A percentile compares a stretch with the other conserved stretches of the same genome.
Conservation (phyloP, 1,139 yeast species). For the Yamadazyma kanchanaburiensis region DNA sequence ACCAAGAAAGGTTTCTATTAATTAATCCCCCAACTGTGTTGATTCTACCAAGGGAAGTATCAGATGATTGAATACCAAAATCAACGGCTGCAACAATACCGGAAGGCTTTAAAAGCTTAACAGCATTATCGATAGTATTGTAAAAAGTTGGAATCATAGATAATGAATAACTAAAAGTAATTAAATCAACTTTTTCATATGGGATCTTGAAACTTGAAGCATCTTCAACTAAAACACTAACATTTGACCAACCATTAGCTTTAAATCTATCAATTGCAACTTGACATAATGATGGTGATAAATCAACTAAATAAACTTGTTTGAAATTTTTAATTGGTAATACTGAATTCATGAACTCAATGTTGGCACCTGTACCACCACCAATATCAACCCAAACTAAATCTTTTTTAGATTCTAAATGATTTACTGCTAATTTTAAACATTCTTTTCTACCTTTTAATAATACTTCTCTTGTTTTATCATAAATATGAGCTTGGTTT, state of each 20-base stretch:
- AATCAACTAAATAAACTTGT: constrained; percentile 69
- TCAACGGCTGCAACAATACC: constrained; percentile 72
- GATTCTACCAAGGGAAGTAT: constrained; percentile 65
- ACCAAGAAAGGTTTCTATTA: constrained; percentile 73
- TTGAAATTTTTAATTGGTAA: constrained; percentile 53
- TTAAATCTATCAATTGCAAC: constrained; percentile 62
- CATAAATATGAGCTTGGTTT: constrained; percentile 75
- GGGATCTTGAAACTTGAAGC: constrained; percentile 66
- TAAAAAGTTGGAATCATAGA: constrained; percentile 85
- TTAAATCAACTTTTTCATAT: constrained; percentile 47
- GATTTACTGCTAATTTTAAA: constrained; percentile 56
- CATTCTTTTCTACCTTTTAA: constrained; percentile 72
- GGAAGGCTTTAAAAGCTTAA: constrained; percentile 46
- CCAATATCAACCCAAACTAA: constrained; percentile 83
- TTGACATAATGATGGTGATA: constrained; percentile 72
- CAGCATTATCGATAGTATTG: constrained; percentile 73
- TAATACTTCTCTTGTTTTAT: constrained; percentile 59
- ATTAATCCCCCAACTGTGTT: constrained; percentile 73
- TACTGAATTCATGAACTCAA: constrained; percentile 66
- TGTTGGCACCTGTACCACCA: constrained; percentile 82
- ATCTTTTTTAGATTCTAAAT: constrained; percentile 40
- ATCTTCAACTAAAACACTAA: constrained; percentile 68
- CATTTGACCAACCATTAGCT: constrained; percentile 54
- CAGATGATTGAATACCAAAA: constrained; percentile 71
- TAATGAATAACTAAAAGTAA: constrained; percentile 75